These are phyloP conservation scores for Lasiosphaeria ovina DNA, from an alignment of 495 filamentous ascomycete species.

Conservation along the genomic window DNA sequence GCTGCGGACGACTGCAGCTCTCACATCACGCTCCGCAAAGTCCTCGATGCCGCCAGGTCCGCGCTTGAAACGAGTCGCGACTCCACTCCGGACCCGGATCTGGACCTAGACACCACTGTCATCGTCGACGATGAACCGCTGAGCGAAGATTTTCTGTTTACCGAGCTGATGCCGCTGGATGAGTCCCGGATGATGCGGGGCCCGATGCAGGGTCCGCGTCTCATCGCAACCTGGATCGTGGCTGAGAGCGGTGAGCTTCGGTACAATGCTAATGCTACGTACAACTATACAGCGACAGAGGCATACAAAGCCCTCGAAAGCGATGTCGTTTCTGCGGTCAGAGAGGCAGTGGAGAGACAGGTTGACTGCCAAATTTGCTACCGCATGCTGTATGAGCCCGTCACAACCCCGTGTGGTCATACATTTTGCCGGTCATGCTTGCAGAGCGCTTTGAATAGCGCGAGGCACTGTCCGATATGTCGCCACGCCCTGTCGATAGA, in stretches of 20 bases:
- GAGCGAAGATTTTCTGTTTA: constrained; percentile 31
- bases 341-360: constrained; percentile 61
- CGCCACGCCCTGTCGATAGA: constrained; percentile 64
- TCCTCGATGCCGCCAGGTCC: constrained; percentile 54
- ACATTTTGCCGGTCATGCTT: constrained; percentile 84
- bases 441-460: constrained; percentile 69
- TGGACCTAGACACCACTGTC: constrained; percentile 31
- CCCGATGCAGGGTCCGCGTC: constrained; percentile 50
- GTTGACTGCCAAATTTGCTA: constrained; percentile 90
- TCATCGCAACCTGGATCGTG: constrained; percentile 59
- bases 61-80: constrained; percentile 40
- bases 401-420: constrained; percentile 84
- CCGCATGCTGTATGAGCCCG: constrained; percentile 69
- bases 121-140: constrained; percentile 36
- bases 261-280: constrained; percentile 51
- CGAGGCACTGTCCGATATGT: constrained; percentile 75
- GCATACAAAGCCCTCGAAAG: constrained; percentile 43
- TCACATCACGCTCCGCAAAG: constrained; percentile 71
- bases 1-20: constrained; percentile 69
- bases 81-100: constrained; percentile 19
- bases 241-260: constrained; percentile 53
- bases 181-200: constrained; percentile 30
- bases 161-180: constrained; percentile 39
- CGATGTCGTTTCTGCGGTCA: constrained; percentile 53
- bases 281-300: constrained; percentile 8